Percentiles rank a stretch among this genome's conserved stretches.
Conservation (phyloP, 495 filamentous ascomycete species). For the Penicillium lividum region DNA sequence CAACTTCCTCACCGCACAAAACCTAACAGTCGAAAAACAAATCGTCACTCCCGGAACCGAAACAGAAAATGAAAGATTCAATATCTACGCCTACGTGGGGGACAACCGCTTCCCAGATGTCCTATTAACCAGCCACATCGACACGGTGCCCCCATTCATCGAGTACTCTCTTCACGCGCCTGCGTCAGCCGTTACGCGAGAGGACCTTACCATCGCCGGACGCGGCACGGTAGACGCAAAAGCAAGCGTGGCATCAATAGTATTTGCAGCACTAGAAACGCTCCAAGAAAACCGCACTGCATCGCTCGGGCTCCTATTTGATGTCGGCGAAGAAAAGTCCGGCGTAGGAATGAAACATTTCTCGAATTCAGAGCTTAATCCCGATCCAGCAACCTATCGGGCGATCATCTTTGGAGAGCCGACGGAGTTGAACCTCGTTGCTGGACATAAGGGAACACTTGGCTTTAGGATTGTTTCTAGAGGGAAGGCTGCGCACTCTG, state of each 20-base stretch:
- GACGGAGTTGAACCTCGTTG: constrained; percentile 77
- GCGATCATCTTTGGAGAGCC: constrained; percentile 85
- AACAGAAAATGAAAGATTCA: constrained; percentile 4
- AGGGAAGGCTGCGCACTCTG: constrained; percentile 73
- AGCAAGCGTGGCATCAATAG: constrained; percentile 69
- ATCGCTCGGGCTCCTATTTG: constrained; percentile 65
- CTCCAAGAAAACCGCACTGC: constrained; percentile 38
- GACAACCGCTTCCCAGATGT: constrained; percentile 27
- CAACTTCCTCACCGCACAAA: background rate
- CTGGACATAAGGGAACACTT: constrained; percentile 79
- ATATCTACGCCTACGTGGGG: constrained; percentile 10
- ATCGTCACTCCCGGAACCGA: background rate
- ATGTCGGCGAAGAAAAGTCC: constrained; percentile 71
- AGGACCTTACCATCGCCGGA: constrained; percentile 57
- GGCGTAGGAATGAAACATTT: constrained; percentile 72
- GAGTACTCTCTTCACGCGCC: constrained; percentile 37
- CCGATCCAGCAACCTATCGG: constrained; percentile 37
- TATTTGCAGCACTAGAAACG: constrained; percentile 61
- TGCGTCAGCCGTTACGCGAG: constrained; percentile 20
- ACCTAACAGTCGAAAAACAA: constrained; percentile 5
- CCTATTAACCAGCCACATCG: constrained; percentile 66
- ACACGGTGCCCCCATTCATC: constrained; percentile 59
- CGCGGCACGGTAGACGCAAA: constrained; percentile 82
- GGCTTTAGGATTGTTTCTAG: constrained; percentile 54
- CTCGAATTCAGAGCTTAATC: constrained; percentile 46